These are phyloP conservation scores for Tephrocybe sp. DNA, from an alignment of 768 basidiomycete species.

Conservation along the genomic window DNA sequence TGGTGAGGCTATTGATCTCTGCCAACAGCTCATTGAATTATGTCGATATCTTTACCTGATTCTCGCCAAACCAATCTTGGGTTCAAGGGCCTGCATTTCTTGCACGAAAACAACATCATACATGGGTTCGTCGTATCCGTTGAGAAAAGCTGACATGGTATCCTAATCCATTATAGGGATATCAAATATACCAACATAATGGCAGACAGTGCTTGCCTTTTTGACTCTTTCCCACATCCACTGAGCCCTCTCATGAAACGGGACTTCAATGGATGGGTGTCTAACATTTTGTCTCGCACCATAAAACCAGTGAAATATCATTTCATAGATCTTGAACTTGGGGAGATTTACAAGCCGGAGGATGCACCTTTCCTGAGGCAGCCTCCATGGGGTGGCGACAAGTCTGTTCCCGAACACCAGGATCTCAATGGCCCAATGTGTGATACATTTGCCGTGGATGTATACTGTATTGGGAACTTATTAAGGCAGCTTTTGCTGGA, in stretches of 20 bases:
- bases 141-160: neutral
- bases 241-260: conserved; percentile 17
- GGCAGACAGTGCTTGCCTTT: neutral
- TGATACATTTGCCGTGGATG: conserved; percentile 33
- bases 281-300: conserved; percentile 13
- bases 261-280: conserved; percentile 11
- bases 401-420: too few species aligned
- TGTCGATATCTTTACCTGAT: too few species aligned
- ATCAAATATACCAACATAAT: conserved; percentile 1
- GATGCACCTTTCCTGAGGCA: conserved; percentile 23
- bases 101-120: neutral
- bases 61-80: too few species aligned
- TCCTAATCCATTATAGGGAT: neutral
- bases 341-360: conserved; percentile 9
- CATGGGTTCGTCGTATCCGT: neutral
- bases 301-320: too few species aligned
- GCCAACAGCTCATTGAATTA: too few species aligned
- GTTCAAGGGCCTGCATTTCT: too few species aligned
- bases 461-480: conserved; percentile 35
- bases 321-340: too few species aligned
- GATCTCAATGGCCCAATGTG: conserved; percentile 6
- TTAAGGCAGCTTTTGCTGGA: conserved; percentile 21
- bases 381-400: conserved; percentile 33
- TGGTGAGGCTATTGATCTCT: too few species aligned
- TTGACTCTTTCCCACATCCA: too few species aligned